Percentiles rank a stretch among this genome's conserved stretches.
Conservation (phyloP, 129 eudicot genomes). For the Tagetes patula region DNA sequence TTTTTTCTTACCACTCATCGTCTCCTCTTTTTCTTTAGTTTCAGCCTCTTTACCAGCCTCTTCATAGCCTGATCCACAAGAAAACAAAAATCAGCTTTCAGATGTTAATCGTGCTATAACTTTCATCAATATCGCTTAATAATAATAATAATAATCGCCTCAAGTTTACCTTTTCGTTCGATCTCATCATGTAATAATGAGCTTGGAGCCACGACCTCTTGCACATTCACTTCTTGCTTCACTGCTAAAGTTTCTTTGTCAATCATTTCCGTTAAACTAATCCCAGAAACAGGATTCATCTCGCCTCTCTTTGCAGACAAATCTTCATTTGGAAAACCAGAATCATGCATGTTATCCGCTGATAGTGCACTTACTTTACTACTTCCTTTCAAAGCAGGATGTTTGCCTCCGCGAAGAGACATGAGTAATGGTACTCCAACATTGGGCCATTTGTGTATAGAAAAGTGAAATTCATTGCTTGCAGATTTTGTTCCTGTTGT, state of each 20-base stretch:
- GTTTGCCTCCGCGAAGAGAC: constrained; percentile 43
- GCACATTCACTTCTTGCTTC: constrained; percentile 23
- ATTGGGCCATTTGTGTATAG: constrained; percentile 87
- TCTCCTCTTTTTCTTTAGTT: constrained; percentile 31
- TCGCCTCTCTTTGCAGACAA: constrained; percentile 27
- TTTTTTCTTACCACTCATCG: constrained; percentile 35
- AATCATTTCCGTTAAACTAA: constrained; percentile 23
- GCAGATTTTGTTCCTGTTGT: constrained; percentile 34
- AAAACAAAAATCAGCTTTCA: constrained; percentile 8
- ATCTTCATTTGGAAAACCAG: constrained; percentile 14
- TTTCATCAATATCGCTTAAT: background rate
- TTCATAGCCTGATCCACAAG: constrained; percentile 34
- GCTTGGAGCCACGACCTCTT: constrained; percentile 35
- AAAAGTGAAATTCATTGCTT: constrained; percentile 67
- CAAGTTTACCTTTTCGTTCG: constrained; percentile 46
- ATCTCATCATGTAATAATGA: constrained; percentile 33
- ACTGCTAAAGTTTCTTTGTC: constrained; percentile 32
- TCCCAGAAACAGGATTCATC: constrained; percentile 24
- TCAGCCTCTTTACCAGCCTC: constrained; percentile 33
- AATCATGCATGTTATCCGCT: constrained; percentile 28
- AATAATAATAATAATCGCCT: too few species aligned
- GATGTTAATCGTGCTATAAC: background rate
- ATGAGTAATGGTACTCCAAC: constrained; percentile 57
- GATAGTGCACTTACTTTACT: constrained; percentile 36
- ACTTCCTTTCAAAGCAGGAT: constrained; percentile 41